Evolutionary conservation across 306 rosid genomes (phyloP).

Genomic region (Cyamopsis tetragonoloba): DNA sequence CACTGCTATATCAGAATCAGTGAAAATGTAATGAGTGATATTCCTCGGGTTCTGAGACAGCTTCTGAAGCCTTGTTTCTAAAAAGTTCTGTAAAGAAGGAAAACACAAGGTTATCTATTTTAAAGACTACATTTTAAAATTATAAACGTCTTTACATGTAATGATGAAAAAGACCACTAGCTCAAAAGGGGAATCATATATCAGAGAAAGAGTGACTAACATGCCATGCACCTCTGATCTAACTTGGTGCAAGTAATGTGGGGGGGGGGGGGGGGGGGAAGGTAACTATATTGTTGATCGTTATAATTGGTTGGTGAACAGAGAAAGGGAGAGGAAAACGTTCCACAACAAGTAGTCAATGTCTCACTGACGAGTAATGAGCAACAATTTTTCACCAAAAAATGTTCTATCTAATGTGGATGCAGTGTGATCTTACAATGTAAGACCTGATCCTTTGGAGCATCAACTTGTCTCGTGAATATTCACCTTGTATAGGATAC

Average conservation of each 20-base stretch:
- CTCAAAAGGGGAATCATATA: not conserved
- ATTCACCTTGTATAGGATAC: constrained; percentile 80
- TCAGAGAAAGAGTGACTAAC: not conserved
- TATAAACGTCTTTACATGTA: not conserved
- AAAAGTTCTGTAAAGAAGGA: constrained; percentile 56
- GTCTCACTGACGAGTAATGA: not conserved
- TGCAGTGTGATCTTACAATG: constrained; percentile 77
- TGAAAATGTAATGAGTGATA: constrained; percentile 68
- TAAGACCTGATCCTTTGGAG: constrained; percentile 99
- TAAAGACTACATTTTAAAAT: not conserved
- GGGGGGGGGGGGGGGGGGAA: not conserved
- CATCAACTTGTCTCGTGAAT: constrained; percentile 94
- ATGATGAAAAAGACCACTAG: not conserved
- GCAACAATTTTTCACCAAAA: constrained; percentile 14
- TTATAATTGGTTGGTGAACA: not conserved
- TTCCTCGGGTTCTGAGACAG: constrained; percentile 39
- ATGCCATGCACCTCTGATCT: not conserved
- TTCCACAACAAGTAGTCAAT: not conserved
- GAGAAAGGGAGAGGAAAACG: not conserved
- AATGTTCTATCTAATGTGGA: constrained; percentile 32
- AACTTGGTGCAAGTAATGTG: not conserved
- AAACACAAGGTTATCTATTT: not conserved
- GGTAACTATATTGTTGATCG: not conserved
- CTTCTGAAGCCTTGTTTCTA: constrained; percentile 57
- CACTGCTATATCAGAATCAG: constrained; percentile 89